Evolutionary conservation across 441 rosid species (phyloP).

Genomic region (Isatis lusitanica): DNA sequence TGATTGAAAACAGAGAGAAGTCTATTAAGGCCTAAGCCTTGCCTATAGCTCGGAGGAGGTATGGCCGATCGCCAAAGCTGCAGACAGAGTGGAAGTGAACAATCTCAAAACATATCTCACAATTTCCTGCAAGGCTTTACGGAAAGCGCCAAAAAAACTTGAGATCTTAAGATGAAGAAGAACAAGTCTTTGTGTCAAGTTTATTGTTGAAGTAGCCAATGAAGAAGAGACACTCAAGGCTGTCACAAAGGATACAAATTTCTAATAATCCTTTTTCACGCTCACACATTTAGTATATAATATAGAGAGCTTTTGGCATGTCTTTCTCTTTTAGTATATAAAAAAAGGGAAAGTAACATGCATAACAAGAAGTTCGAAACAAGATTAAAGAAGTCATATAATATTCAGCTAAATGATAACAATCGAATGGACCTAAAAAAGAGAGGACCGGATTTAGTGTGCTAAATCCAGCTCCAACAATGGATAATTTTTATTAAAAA

Average conservation of each 20-base stretch:
- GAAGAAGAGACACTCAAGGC: neutral
- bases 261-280: too few species aligned
- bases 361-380: too few species aligned
- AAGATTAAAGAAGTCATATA: too few species aligned
- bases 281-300: too few species aligned
- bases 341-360: too few species aligned
- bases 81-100: constrained; percentile 14
- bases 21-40: neutral
- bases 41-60: neutral
- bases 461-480: too few species aligned
- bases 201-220: neutral
- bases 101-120: neutral
- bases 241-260: neutral
- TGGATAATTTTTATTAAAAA: too few species aligned
- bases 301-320: too few species aligned
- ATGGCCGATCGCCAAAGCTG: neutral
- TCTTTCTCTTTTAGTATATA: too few species aligned
- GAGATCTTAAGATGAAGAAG: neutral
- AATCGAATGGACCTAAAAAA: too few species aligned
- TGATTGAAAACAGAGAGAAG: neutral
- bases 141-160: neutral
- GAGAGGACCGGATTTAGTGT: too few species aligned
- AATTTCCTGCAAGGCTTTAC: neutral
- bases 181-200: neutral
- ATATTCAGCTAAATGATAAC: too few species aligned